phyloP scores from a whole-genome alignment of 1,284 basidiomycete species.

The Trametes hirsuta region DNA sequence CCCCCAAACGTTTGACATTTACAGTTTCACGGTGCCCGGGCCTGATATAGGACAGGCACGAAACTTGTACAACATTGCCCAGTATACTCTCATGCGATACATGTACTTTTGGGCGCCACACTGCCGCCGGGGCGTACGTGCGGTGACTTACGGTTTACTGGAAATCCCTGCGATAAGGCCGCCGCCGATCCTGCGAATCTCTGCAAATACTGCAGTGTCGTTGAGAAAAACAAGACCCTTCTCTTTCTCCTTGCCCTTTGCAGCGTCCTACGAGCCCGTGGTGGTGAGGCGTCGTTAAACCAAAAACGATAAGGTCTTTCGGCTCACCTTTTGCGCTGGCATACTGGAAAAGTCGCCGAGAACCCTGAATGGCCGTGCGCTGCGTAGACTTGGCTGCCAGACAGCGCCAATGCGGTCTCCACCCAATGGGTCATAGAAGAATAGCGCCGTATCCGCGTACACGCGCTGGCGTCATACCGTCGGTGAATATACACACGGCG shows the following conservation, averaged over 20 bases:
- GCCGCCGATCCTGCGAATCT: conserved; percentile 80
- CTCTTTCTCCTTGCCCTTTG: conserved; percentile 45
- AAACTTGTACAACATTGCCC: no score
- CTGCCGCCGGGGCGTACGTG: no score
- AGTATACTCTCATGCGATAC: no score
- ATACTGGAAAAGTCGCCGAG: conserved; percentile 78
- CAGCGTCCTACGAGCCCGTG: conserved; percentile 22
- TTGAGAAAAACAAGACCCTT: conserved; percentile 77
- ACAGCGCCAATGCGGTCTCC: conserved; percentile 82
- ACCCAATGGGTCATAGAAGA: conserved; percentile 88
- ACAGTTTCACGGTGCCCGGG: no score
- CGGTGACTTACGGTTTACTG: no score
- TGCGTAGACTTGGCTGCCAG: conserved; percentile 79
- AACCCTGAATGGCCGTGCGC: conserved; percentile 74
- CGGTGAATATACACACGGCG: background rate
- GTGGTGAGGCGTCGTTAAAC: background rate
- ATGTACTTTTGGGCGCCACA: no score
- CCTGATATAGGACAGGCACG: no score
- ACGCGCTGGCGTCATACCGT: conserved; percentile 49
- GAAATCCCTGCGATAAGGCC: no score
- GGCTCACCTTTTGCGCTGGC: conserved; percentile 46
- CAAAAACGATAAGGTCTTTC: background rate
- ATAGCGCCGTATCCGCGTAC: conserved; percentile 78
- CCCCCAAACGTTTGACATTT: no score
- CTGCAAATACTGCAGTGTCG: conserved; percentile 67